Conservation (phyloP, 345 rosid species). For the Lagerstroemia speciosa region DNA sequence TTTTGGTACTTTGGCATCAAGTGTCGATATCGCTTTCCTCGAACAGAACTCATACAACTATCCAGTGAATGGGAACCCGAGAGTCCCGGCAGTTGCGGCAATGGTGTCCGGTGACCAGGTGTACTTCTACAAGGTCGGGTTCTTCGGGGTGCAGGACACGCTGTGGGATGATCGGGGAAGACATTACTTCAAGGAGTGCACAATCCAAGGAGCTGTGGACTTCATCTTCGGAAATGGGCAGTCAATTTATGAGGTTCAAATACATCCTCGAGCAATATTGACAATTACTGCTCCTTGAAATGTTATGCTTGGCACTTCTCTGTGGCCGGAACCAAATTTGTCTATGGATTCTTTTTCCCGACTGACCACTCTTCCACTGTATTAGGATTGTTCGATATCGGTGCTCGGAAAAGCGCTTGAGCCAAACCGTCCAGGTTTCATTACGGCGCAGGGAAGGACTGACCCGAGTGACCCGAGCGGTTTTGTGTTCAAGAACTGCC, state of each 20-base stretch:
- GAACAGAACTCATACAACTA: slow-evolving; percentile 58
- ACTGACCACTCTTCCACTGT: neutral
- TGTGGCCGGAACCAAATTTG: too few species aligned
- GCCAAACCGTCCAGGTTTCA: slow-evolving; percentile 30
- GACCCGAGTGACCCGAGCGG: slow-evolving; percentile 28
- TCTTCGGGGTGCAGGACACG: slow-evolving; percentile 68
- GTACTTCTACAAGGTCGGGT: slow-evolving; percentile 48
- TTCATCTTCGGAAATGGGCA: slow-evolving; percentile 76
- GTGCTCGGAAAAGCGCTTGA: slow-evolving; percentile 28
- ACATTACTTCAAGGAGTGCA: slow-evolving; percentile 54
- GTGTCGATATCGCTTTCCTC: too few species aligned
- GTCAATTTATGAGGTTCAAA: slow-evolving; percentile 61
- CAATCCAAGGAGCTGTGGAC: slow-evolving; percentile 76
- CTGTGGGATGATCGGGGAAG: slow-evolving; percentile 67
- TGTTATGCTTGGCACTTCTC: too few species aligned
- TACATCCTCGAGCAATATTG: too few species aligned
- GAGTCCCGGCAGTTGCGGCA: slow-evolving; percentile 53
- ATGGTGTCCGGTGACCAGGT: slow-evolving; percentile 54
- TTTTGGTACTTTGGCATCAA: too few species aligned
- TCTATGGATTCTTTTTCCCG: too few species aligned
- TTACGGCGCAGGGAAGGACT: slow-evolving; percentile 57
- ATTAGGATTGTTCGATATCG: slow-evolving; percentile 41
- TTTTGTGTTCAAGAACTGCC: slow-evolving; percentile 49
- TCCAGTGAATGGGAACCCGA: slow-evolving; percentile 29
- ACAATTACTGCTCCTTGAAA: too few species aligned